Evolutionary conservation across 108 stramenopile species (phyloP).

Genomic region (Seminavis robusta): DNA sequence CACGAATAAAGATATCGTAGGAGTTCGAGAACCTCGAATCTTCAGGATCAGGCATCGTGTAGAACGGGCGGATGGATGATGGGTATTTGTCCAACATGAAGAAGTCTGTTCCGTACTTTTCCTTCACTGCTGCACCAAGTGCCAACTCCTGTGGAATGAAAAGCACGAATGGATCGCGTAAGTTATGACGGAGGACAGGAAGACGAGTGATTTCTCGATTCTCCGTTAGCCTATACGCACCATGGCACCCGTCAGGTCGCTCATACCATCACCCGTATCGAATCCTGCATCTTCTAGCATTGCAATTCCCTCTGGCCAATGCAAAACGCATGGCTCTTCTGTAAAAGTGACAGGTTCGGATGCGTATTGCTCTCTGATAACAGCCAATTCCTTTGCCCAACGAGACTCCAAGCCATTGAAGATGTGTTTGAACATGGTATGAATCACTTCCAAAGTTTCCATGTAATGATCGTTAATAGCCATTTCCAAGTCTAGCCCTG

Average conservation of each 20-base stretch:
- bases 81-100: constrained; percentile 98
- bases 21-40: constrained; percentile 88
- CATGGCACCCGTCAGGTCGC: constrained; percentile 86
- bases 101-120: constrained; percentile 94
- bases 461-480: constrained; percentile 94
- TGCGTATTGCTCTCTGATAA: constrained; percentile 90
- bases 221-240: no score
- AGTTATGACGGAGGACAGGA: neutral
- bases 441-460: constrained; percentile 90
- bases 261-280: constrained; percentile 86
- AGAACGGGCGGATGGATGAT: constrained; percentile 89
- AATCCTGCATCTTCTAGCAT: constrained; percentile 72
- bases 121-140: constrained; percentile 88
- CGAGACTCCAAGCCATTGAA: constrained; percentile 89
- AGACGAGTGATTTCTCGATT: neutral
- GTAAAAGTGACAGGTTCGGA: constrained; percentile 91
- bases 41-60: constrained; percentile 96
- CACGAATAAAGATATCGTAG: constrained; percentile 96
- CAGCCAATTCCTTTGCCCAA: constrained; percentile 71
- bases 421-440: constrained; percentile 93
- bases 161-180: neutral
- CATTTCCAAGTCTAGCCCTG: constrained; percentile 97
- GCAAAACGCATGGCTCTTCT: constrained; percentile 92
- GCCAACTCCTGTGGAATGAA: constrained; percentile 73
- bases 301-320: constrained; percentile 95